These are phyloP conservation scores for Circinella minor DNA, from an alignment of 371 early-diverging fungal species.

Conservation along the genomic window DNA sequence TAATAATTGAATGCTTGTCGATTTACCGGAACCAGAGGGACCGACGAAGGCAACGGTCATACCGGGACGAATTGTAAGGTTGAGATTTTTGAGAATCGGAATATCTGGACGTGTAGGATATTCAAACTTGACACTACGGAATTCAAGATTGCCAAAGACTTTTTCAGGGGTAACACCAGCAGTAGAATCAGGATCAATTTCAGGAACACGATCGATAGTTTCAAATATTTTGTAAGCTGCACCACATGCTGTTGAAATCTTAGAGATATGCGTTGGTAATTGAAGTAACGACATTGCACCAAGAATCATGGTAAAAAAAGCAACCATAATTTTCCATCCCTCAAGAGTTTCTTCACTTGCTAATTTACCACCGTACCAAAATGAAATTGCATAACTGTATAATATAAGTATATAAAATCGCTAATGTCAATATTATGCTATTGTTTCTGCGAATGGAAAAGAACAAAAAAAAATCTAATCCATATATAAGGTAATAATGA, in stretches of 20 bases:
- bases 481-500: too few relatives aligned
- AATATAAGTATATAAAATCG: not conserved
- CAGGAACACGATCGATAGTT: constrained; percentile 74
- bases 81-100: constrained; percentile 61
- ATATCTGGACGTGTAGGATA: constrained; percentile 78
- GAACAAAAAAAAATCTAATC: too few relatives aligned
- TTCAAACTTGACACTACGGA: constrained; percentile 68
- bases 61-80: constrained; percentile 69
- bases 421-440: too few relatives aligned
- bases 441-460: constrained; percentile 5
- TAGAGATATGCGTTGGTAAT: not conserved
- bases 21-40: constrained; percentile 88
- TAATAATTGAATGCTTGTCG: constrained; percentile 83
- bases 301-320: constrained; percentile 69
- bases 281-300: constrained; percentile 31
- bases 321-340: constrained; percentile 54
- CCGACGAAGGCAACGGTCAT: constrained; percentile 79
- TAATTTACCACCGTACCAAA: constrained; percentile 70
- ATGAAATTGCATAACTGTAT: constrained; percentile 61
- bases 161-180: constrained; percentile 53
- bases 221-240: constrained; percentile 66
- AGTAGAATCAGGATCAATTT: constrained; percentile 63
- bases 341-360: constrained; percentile 29
- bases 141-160: constrained; percentile 67
- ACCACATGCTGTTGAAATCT: too few relatives aligned